These are phyloP conservation scores for Neurospora crassa DNA, from an alignment of 2,329 filamentous ascomycete species.

Conservation along the genomic window DNA sequence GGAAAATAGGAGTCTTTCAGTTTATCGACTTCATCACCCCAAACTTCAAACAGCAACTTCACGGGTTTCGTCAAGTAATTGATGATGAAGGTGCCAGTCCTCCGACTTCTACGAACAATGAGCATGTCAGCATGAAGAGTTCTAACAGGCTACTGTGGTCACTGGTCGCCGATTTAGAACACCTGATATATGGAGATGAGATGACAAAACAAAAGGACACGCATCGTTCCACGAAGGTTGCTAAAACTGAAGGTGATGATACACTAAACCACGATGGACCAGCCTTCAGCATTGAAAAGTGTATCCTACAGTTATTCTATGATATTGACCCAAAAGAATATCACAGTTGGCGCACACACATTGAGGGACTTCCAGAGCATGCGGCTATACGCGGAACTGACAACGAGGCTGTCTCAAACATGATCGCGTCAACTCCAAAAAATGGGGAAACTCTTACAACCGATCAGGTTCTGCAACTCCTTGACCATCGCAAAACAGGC, in stretches of 20 bases:
- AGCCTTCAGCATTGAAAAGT: background rate
- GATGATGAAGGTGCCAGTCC: background rate
- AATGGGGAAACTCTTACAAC: background rate
- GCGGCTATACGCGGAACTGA: background rate
- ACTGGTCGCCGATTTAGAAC: background rate
- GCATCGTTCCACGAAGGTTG: background rate
- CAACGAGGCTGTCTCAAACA: background rate
- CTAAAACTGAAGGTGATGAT: background rate
- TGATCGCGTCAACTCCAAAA: background rate
- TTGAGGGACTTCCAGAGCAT: background rate
- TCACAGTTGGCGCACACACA: background rate
- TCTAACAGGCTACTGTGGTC: background rate
- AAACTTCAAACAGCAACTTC: background rate
- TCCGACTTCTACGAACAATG: background rate
- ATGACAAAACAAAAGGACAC: background rate
- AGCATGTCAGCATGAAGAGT: background rate
- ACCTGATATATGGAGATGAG: background rate
- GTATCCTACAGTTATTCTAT: background rate
- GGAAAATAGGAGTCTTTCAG: background rate
- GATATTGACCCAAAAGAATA: background rate
- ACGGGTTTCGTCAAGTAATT: background rate
- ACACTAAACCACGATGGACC: background rate
- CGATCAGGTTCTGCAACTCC: background rate
- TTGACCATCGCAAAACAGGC: background rate
- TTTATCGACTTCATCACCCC: background rate